Base-by-base conservation (phyloP, 169 alveolate species). In the Plasmodium gonderi region DNA sequence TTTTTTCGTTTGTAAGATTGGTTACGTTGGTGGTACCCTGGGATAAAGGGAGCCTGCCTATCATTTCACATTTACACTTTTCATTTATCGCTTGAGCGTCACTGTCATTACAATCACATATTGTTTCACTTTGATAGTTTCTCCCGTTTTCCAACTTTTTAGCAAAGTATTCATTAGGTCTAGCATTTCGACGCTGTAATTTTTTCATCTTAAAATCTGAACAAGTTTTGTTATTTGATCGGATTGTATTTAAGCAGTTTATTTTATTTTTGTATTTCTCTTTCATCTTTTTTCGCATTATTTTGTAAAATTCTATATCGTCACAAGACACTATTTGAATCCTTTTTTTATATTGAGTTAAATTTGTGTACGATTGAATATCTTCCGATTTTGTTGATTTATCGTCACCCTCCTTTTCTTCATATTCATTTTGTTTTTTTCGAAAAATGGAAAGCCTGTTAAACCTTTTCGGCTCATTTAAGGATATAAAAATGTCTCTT, bases 361-460 rank as follows among this genome's bases (percentile, higher is more conserved):
- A 76, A 14, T n/a, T 17, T 42, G 31, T 44, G 12, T 51, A 9
- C 92, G 31, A 54, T 12, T 60, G 2, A 60, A 60, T 14, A 12
- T 17, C 40, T 85, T 85, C 92, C 33, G 85, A 75, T 9, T 51
- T 75, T 17, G 87, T 75, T 75, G 82, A 67, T 23, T 47, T 82
- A 40, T 72, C 54, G 20, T 82, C 91, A 29, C 29, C n/a, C 14
- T 68, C 44, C 1, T 82, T 79, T n/a, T 12, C 68, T 8, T 26
- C 36, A 7, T 45, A 33, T n/a, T 77, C 36, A 36, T 29, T 60
- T 20, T 20, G 72, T 60, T 36, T 20, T 60, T 60, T 60, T 20
- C 72, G 72, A 29, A 60, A 20, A 60, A 60, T 29, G 36, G 26
- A 60, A 60, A 60, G 38, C 26, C 36, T n/a, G 72, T 6, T 60